Evolutionary conservation across 495 filamentous ascomycete species (phyloP).

Genomic region (Aspergillus sparsus): DNA sequence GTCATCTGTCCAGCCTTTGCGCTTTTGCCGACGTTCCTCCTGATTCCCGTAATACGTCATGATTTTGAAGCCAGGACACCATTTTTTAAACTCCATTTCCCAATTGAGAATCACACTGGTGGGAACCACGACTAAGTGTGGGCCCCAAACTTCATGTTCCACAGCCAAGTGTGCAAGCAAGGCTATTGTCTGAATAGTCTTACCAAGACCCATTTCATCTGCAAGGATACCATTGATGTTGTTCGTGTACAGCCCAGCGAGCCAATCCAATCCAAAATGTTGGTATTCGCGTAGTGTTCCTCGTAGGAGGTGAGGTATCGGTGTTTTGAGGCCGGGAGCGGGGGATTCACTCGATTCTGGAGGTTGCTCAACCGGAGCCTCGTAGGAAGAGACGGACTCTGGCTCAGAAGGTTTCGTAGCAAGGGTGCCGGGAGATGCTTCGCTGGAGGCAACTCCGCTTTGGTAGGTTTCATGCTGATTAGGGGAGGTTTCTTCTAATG

Average conservation of each 20-base stretch:
- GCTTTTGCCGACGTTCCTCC: conserved; percentile 88
- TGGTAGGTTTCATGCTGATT: conserved; percentile 28
- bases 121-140: conserved; percentile 93
- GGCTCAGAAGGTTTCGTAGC: conserved; percentile 68
- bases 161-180: conserved; percentile 92
- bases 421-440: conserved; percentile 59
- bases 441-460: conserved; percentile 42
- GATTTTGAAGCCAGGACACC: conserved; percentile 97
- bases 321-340: conserved; percentile 59
- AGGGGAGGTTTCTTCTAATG: conserved; percentile 17
- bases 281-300: conserved; percentile 96
- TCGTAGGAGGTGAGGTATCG: conserved; percentile 83
- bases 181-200: conserved; percentile 98
- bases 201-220: conserved; percentile 98
- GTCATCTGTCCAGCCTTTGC: conserved; percentile 86
- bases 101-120: conserved; percentile 99
- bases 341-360: conserved; percentile 36
- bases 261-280: conserved; percentile 94
- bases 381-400: conserved; percentile 64
- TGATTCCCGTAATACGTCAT: conserved; percentile 93
- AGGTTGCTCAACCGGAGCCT: conserved; percentile 42
- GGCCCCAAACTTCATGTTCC: conserved; percentile 89
- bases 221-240: conserved; percentile 97
- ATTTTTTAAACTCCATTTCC: conserved; percentile 99
- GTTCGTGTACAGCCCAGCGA: conserved; percentile 87